phyloP scores from a whole-genome alignment of 1,284 basidiomycete genomes.

The Moesziomyces sp. region DNA sequence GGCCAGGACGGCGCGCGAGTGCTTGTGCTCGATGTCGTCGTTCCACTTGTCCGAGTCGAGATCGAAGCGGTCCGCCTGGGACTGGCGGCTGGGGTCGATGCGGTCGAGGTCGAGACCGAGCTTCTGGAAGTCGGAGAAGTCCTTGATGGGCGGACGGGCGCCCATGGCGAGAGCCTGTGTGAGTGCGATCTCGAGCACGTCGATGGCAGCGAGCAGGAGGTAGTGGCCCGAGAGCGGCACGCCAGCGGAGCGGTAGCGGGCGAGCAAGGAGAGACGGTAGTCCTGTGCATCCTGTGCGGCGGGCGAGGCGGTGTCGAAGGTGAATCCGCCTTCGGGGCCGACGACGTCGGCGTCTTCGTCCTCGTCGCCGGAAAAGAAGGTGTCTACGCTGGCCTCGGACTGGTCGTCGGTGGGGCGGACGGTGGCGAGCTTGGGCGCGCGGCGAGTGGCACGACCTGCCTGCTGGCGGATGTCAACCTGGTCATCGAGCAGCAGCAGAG shows the following conservation, averaged over 20 bases:
- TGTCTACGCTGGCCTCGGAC: slow-evolving; percentile 65
- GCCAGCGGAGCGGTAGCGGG: slow-evolving; percentile 79
- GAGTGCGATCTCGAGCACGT: slow-evolving; percentile 83
- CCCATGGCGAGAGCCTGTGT: slow-evolving; percentile 78
- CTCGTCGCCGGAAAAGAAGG: slow-evolving; percentile 69
- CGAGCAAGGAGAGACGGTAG: slow-evolving; percentile 73
- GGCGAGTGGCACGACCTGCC: slow-evolving; percentile 48
- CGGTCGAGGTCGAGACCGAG: slow-evolving; percentile 42
- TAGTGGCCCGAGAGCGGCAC: slow-evolving; percentile 87
- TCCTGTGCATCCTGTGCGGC: slow-evolving; percentile 38
- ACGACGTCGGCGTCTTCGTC: slow-evolving; percentile 47
- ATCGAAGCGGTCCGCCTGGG: slow-evolving; percentile 55
- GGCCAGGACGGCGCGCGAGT: slow-evolving; percentile 26
- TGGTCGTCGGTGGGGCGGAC: slow-evolving; percentile 49
- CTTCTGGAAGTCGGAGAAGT: slow-evolving; percentile 49
- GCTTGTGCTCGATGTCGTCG: slow-evolving; percentile 13
- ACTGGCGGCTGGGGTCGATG: slow-evolving; percentile 44
- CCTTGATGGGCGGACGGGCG: slow-evolving; percentile 42
- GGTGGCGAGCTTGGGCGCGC: slow-evolving; percentile 50
- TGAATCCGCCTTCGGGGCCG: slow-evolving; percentile 52
- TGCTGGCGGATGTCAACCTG: slow-evolving; percentile 70
- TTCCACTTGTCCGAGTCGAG: slow-evolving; percentile 26
- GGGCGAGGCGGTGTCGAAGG: slow-evolving; percentile 22
- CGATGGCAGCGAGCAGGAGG: slow-evolving; percentile 83
- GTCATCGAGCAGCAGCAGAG: slow-evolving; percentile 68